These are phyloP conservation scores for Wickerhamia fluorescens DNA, from an alignment of 805 yeast genomes.

Conservation along the genomic window DNA sequence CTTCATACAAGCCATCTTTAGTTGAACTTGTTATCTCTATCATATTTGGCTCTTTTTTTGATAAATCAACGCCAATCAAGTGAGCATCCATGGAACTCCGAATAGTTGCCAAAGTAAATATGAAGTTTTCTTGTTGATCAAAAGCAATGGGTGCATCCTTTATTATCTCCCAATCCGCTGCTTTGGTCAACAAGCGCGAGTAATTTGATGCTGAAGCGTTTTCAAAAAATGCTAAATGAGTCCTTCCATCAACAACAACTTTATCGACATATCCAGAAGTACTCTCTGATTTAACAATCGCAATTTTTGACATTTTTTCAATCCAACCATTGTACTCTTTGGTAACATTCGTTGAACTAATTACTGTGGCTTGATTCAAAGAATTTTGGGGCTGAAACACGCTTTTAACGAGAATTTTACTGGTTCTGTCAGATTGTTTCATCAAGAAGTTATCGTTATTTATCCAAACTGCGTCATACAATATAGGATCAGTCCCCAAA, in stretches of 20 bases:
- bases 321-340: conserved; percentile 17
- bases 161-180: conserved; percentile 10
- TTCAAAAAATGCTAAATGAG: conserved; percentile 15
- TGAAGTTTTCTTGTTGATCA: conserved; percentile 9
- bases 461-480: conserved; percentile 18
- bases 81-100: conserved; percentile 11
- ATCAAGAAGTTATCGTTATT: conserved; percentile 9
- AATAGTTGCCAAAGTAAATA: conserved; percentile 11
- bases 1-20: conserved; percentile 9
- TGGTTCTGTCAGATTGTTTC: conserved; percentile 16
- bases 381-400: conserved; percentile 7
- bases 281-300: conserved; percentile 5
- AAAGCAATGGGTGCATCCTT: conserved; percentile 10
- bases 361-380: neutral
- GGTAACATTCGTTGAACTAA: conserved; percentile 6
- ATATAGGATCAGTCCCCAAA: conserved; percentile 10
- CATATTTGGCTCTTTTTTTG: conserved; percentile 1
- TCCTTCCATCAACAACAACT: conserved; percentile 12
- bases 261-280: conserved; percentile 13
- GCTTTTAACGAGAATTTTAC: conserved; percentile 10
- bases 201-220: conserved; percentile 8
- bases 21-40: conserved; percentile 6
- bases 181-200: conserved; percentile 6
- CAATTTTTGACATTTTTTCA: conserved; percentile 12
- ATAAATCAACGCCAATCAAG: conserved; percentile 6